Percentiles rank a stretch among this genome's conserved stretches.
Evolutionary conservation across 495 filamentous ascomycete species (phyloP).

Genomic region (Mytilinidion resinicola): DNA sequence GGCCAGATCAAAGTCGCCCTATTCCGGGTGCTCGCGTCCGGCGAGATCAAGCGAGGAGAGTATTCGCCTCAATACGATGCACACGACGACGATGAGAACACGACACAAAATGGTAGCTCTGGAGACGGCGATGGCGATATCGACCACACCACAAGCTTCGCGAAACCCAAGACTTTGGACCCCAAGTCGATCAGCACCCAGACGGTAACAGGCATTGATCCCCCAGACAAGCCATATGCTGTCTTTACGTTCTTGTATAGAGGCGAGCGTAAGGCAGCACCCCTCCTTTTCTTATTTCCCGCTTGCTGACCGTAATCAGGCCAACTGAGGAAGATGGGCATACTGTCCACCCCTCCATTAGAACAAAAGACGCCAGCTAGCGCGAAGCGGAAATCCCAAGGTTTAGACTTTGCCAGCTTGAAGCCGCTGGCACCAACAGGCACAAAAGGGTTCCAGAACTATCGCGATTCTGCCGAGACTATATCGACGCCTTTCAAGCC

Average conservation of each 20-base stretch:
- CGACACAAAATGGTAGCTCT: conserved; percentile 29
- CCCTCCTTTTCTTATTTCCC: conserved; percentile 1
- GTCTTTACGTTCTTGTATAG: conserved; percentile 98
- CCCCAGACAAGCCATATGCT: conserved; percentile 89
- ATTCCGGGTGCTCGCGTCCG: conserved; percentile 90
- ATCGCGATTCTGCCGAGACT: conserved; percentile 63
- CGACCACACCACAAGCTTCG: conserved; percentile 98
- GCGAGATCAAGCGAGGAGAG: conserved; percentile 93
- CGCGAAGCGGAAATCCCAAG: conserved; percentile 66
- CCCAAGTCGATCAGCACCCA: conserved; percentile 97
- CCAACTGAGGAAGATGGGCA: conserved; percentile 91
- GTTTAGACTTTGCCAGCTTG: conserved; percentile 77
- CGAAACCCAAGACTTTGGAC: conserved; percentile 93
- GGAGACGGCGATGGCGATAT: conserved; percentile 59
- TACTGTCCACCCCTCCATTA: conserved; percentile 57
- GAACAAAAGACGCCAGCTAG: conserved; percentile 49
- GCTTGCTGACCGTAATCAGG: conserved; percentile 44
- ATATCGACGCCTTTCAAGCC: conserved; percentile 45
- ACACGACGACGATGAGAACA: conserved; percentile 79
- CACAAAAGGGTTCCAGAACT: conserved; percentile 82
- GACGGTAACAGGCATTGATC: conserved; percentile 97
- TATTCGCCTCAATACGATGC: conserved; percentile 98
- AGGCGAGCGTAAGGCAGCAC: conserved; percentile 72
- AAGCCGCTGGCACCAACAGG: conserved; percentile 68
- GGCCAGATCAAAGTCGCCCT: conserved; percentile 98